Base-by-base conservation (phyloP, 306 rosid species). In the Casuarina glauca region DNA sequence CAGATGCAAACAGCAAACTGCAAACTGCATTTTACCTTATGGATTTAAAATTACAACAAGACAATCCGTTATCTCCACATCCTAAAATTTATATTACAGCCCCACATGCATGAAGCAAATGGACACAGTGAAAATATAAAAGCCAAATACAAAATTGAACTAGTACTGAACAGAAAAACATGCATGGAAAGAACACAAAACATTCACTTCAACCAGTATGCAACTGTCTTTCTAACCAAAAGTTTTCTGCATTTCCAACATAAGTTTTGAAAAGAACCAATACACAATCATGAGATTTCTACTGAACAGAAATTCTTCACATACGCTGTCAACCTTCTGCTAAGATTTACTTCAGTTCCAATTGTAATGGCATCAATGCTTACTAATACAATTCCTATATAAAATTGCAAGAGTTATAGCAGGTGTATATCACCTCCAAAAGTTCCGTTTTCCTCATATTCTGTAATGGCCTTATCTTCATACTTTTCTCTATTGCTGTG, bases 361-460 rank as follows among this genome's bases (percentile, higher is more conserved):
- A 39, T 63, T 63, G 44, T 36, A 63, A 63, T 63, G 20, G 19
- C 45, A 15, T 63, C 36, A 7, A 63, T 38, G 44, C 46, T 63
- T 63, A n/a, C 12, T 17, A 63, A 63, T 69, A 38, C 7, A 63
- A 44, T n/a, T 76, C 39, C 48, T 17, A 69, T 49, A 43, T 46
- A 42, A 42, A 16, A 9, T 17, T 12, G 20, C 19, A 42, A 51
- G 43, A 74, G 42, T 7, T 49, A 54, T 38, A 10, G 54, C 35
- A 72, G 10, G 12, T 4, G 11, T 16, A 39, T 9, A 68, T 72
- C 82, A 90, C 89, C 87, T 64, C 80, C 89, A 32, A 3, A 12
- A 6, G 82, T 75, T 76, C 76, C 85, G 77, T 82, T 86, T 73
- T 84, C 87, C 74, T 76, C 75, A 72, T 77, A 81, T 80, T 82